Conservation (phyloP, 371 early-diverging fungal genomes). For the Polyrhizophydium stewartii region DNA sequence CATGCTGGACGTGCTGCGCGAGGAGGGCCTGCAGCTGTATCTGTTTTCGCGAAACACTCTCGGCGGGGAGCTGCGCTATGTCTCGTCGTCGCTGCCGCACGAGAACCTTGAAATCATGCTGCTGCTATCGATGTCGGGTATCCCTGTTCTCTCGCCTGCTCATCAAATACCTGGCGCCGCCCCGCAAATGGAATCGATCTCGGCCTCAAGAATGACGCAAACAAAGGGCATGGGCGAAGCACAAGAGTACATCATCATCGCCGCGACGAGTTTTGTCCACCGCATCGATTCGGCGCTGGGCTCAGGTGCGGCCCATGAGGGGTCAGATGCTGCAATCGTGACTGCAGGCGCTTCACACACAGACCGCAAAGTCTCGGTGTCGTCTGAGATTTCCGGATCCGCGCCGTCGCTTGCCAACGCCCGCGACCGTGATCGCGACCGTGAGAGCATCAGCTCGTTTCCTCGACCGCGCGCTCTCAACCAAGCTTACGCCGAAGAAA, state of each 20-base stretch:
- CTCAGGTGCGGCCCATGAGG: not conserved
- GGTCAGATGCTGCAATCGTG: too few species aligned
- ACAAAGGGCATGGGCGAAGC: not conserved
- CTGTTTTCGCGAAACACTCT: not conserved
- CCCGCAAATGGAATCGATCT: not conserved
- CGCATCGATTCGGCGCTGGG: not conserved
- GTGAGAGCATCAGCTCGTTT: not conserved
- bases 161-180: too few species aligned
- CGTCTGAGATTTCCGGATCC: not conserved
- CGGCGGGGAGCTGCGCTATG: not conserved
- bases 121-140: not conserved
- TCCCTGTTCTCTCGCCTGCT: too few species aligned
- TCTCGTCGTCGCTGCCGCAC: not conserved
- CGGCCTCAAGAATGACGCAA: not conserved
- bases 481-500: not conserved
- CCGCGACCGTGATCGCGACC: too few species aligned
- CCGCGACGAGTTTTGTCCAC: not conserved
- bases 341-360: not conserved
- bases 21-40: constrained; percentile 11
- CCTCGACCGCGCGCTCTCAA: too few species aligned
- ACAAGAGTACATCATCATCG: not conserved
- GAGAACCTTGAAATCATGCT: not conserved
- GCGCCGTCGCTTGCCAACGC: not conserved
- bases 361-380: not conserved
- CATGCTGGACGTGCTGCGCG: constrained; percentile 6